Evolutionary conservation across 352 stramenopile genomes (phyloP).

Genomic region (Globisporangium recalcitrans): DNA sequence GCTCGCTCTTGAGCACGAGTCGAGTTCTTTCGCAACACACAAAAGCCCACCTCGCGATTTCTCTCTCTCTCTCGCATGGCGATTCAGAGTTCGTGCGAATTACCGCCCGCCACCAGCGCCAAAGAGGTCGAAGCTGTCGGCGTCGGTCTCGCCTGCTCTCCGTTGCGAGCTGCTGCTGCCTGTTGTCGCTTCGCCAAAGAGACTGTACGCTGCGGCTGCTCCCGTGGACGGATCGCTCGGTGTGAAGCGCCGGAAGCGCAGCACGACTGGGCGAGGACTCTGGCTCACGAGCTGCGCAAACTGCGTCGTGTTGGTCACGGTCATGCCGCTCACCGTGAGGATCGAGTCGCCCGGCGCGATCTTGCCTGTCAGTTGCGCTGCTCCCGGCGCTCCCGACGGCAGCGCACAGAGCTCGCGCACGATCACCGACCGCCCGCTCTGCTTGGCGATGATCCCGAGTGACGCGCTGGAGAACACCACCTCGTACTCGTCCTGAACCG

Average conservation of each 20-base stretch:
- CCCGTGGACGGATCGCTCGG: constrained; percentile 23
- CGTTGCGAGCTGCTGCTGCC: neutral
- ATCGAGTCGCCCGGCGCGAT: constrained; percentile 67
- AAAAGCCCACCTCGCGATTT: too few species aligned
- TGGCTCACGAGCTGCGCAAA: constrained; percentile 67
- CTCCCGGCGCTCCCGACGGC: constrained; percentile 33
- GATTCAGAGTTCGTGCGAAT: too few species aligned
- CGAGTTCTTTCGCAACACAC: too few species aligned
- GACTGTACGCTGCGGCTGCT: constrained; percentile 45
- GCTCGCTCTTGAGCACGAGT: too few species aligned
- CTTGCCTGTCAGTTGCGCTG: constrained; percentile 41
- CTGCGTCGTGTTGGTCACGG: constrained; percentile 58
- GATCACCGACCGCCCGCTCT: constrained; percentile 53
- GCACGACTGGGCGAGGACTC: constrained; percentile 51
- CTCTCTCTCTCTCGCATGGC: too few species aligned
- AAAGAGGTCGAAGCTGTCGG: constrained; percentile 6
- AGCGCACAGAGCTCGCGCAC: constrained; percentile 61
- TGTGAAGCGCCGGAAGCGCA: constrained; percentile 54
- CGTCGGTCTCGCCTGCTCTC: neutral
- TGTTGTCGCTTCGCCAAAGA: constrained; percentile 54
- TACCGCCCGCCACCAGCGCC: neutral
- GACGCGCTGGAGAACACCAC: constrained; percentile 52
- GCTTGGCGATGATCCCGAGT: constrained; percentile 68
- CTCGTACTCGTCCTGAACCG: constrained; percentile 58
- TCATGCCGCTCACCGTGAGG: constrained; percentile 62